Evolutionary conservation across 2,329 filamentous ascomycete species (phyloP).

Genomic region (Ophiocordyceps camponoti-floridani): DNA sequence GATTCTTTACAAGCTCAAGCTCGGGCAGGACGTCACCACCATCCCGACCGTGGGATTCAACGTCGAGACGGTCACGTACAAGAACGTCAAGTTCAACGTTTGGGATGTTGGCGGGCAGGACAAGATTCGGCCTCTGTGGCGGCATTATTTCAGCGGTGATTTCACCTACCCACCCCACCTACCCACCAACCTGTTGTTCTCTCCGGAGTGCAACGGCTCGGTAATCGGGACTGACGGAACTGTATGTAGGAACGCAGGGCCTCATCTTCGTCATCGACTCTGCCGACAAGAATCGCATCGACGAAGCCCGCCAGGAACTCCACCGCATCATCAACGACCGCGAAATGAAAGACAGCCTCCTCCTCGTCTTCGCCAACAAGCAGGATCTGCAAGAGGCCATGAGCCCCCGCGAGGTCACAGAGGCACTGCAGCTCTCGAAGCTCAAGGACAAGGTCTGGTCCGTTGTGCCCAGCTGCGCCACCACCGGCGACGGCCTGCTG

Average conservation of each 20-base stretch:
- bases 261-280: constrained; percentile 98
- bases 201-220: no score
- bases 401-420: constrained; percentile 64
- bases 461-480: constrained; percentile 69
- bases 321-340: constrained; percentile 96
- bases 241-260: constrained; percentile 65
- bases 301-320: constrained; percentile 82
- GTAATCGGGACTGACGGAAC: no score
- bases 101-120: constrained; percentile 99
- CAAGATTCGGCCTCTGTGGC: constrained; percentile 98
- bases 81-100: constrained; percentile 99
- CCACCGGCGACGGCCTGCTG: constrained; percentile 62
- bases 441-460: constrained; percentile 76
- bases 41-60: constrained; percentile 99
- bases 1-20: constrained; percentile 99
- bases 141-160: constrained; percentile 66
- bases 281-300: constrained; percentile 77
- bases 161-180: no score
- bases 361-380: constrained; percentile 97
- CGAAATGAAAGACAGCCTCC: constrained; percentile 88
- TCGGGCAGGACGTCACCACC: constrained; percentile 96
- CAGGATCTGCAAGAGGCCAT: constrained; percentile 80
- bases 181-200: no score
- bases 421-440: constrained; percentile 56
- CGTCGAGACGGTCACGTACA: constrained; percentile 99